Percentiles rank a stretch among this genome's conserved stretches.
Conservation (phyloP, 345 rosid species). For the Rubroshorea leprosula region DNA sequence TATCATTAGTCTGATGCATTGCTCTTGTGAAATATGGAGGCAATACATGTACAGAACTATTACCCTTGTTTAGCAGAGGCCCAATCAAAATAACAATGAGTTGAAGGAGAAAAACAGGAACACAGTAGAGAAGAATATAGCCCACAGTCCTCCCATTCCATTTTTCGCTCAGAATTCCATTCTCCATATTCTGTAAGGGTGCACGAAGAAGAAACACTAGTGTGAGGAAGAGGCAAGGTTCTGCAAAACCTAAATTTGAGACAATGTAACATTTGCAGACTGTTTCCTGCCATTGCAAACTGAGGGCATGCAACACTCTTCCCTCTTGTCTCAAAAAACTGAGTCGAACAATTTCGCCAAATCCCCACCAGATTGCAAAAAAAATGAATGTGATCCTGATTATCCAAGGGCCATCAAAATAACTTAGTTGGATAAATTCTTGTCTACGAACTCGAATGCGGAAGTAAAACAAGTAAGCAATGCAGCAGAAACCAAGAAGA, state of each 20-base stretch:
- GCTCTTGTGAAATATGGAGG: conserved; percentile 68
- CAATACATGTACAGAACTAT: conserved; percentile 35
- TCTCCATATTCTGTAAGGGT: conserved; percentile 66
- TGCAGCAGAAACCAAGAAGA: conserved; percentile 75
- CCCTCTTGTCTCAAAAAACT: conserved; percentile 63
- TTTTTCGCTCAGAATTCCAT: conserved; percentile 55
- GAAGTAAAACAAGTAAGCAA: conserved; percentile 71
- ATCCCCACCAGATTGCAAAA: conserved; percentile 79
- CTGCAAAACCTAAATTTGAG: conserved; percentile 92
- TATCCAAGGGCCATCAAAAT: conserved; percentile 89
- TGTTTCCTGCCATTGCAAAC: conserved; percentile 75
- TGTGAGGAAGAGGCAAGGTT: conserved; percentile 89
- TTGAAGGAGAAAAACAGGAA: conserved; percentile 83
- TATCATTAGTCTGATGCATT: conserved; percentile 23
- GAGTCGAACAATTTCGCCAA: conserved; percentile 75
- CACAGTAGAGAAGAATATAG: conserved; percentile 60
- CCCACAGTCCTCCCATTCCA: conserved; percentile 79
- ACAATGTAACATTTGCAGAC: conserved; percentile 86
- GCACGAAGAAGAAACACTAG: conserved; percentile 85
- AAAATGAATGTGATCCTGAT: conserved; percentile 63
- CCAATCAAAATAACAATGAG: conserved; percentile 61
- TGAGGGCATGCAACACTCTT: conserved; percentile 47
- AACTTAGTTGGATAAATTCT: conserved; percentile 54
- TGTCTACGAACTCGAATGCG: conserved; percentile 61
- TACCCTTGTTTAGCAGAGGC: conserved; percentile 50